Evolutionary conservation across 2,329 filamentous ascomycete species (phyloP).

Genomic region (Colletotrichum tanaceti): DNA sequence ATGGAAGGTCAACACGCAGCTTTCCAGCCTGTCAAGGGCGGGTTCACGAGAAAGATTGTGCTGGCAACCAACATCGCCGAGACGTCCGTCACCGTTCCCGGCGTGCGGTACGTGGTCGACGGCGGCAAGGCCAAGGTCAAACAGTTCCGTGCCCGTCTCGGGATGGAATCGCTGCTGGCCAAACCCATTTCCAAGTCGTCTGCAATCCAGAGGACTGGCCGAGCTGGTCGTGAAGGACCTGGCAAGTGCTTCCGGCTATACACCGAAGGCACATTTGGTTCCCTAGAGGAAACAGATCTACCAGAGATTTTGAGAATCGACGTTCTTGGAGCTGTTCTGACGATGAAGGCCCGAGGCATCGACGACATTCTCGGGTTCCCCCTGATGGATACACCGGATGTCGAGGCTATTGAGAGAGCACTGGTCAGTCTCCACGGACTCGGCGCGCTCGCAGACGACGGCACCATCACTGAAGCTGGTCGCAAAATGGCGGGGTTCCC

Average conservation of each 20-base stretch:
- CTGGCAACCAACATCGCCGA: conserved; percentile 98
- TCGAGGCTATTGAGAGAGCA: conserved; percentile 83
- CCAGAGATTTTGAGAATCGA: conserved; percentile 95
- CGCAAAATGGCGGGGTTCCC: conserved; percentile 84
- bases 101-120: conserved; percentile 91
- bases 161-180: conserved; percentile 88
- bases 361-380: conserved; percentile 85
- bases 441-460: conserved; percentile 77
- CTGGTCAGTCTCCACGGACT: conserved; percentile 83
- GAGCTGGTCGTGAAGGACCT: conserved; percentile 90
- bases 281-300: conserved; percentile 77
- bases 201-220: conserved; percentile 89
- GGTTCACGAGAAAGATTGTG: conserved; percentile 87
- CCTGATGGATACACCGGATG: conserved; percentile 82
- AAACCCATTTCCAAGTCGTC: conserved; percentile 95
- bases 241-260: conserved; percentile 93
- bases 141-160: conserved; percentile 84
- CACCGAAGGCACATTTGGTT: conserved; percentile 79
- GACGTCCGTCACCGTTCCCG: conserved; percentile 94
- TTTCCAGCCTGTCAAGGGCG: conserved; percentile 78
- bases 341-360: conserved; percentile 92
- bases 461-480: conserved; percentile 79
- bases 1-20: conserved; percentile 88
- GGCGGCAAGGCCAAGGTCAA: conserved; percentile 95
- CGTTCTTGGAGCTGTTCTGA: conserved; percentile 84